Evolutionary conservation across 768 basidiomycete genomes (phyloP).

Genomic region (Mycena latifolia): DNA sequence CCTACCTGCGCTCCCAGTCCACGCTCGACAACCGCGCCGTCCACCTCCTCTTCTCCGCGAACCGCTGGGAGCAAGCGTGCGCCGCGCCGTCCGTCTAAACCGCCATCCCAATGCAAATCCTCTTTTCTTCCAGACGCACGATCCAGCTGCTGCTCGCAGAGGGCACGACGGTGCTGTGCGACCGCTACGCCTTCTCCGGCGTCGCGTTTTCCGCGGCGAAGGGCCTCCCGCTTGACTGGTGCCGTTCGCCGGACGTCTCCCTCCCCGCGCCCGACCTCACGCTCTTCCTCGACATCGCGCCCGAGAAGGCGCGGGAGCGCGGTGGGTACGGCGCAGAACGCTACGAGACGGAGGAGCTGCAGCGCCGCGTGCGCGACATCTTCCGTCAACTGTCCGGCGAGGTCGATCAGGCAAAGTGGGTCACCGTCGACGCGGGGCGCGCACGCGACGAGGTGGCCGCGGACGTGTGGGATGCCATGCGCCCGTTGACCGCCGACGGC

Average conservation of each 20-base stretch:
- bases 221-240: conserved; percentile 84
- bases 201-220: conserved; percentile 88
- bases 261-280: conserved; percentile 92
- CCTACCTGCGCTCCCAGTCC: conserved; percentile 85
- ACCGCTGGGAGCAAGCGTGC: conserved; percentile 95
- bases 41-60: conserved; percentile 96
- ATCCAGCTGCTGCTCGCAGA: conserved; percentile 70
- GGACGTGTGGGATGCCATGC: conserved; percentile 21
- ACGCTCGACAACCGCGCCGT: conserved; percentile 94
- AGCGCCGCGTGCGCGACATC: conserved; percentile 45
- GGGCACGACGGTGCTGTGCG: conserved; percentile 86
- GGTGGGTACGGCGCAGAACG: conserved; percentile 90
- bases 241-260: conserved; percentile 84
- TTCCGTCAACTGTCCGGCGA: conserved; percentile 25
- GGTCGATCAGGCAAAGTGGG: conserved; percentile 14
- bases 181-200: conserved; percentile 97
- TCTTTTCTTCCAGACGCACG: conserved; percentile 59
- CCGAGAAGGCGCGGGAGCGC: conserved; percentile 73
- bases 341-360: conserved; percentile 87
- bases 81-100: conserved; percentile 40
- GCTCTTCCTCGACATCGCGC: conserved; percentile 87
- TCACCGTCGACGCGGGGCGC: conserved; percentile 29
- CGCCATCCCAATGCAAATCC: background rate
- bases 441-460: conserved; percentile 14
- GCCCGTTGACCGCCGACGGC: background rate